Evolutionary conservation across 345 rosid genomes (phyloP).

Genomic region (Firmiana major): DNA sequence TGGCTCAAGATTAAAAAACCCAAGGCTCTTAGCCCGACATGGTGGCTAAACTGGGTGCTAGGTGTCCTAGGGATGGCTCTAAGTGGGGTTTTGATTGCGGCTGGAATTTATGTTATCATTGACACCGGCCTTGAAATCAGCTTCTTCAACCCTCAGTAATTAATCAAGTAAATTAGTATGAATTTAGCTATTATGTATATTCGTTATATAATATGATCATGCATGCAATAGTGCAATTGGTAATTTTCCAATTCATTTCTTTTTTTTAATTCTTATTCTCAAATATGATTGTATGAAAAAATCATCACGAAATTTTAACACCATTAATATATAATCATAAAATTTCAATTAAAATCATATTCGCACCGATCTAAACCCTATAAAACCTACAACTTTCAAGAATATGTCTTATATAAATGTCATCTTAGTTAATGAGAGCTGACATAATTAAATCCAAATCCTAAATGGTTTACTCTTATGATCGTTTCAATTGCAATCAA

Average conservation of each 20-base stretch:
- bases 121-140: constrained; percentile 46
- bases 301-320: too few relatives aligned
- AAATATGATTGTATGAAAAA: too few relatives aligned
- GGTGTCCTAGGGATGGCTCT: constrained; percentile 50
- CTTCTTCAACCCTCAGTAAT: constrained; percentile 52
- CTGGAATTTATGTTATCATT: constrained; percentile 39
- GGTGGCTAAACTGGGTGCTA: constrained; percentile 54
- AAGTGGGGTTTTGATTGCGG: constrained; percentile 41
- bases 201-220: neutral
- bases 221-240: neutral
- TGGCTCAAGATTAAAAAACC: constrained; percentile 60
- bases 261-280: too few relatives aligned
- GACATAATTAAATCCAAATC: neutral
- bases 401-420: too few relatives aligned
- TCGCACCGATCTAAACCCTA: too few relatives aligned
- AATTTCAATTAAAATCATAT: too few relatives aligned
- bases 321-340: too few relatives aligned
- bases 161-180: neutral
- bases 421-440: too few relatives aligned
- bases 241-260: too few relatives aligned
- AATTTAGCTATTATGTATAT: neutral
- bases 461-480: neutral
- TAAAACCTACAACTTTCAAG: too few relatives aligned
- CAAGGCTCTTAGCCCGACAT: constrained; percentile 30
- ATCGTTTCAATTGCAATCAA: too few relatives aligned